Conservation (phyloP, 202 grass and related monocot species). For the Schoenoplectus tabernaemontani region DNA sequence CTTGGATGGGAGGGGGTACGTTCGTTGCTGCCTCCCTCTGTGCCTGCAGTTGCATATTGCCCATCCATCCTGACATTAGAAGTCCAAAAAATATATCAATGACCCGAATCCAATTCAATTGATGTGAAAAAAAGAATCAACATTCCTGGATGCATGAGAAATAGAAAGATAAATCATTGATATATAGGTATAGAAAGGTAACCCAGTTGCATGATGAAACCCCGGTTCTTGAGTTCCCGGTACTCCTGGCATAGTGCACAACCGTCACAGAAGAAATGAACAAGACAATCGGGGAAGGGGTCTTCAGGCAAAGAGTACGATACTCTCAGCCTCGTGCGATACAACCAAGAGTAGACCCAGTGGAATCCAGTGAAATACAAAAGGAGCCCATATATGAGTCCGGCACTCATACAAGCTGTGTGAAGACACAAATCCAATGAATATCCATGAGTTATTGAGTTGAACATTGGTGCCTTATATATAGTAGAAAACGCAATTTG, state of each 20-base stretch:
- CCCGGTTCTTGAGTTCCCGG: conserved; percentile 46
- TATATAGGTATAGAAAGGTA: neutral
- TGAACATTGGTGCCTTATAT: neutral
- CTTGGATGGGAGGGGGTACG: neutral
- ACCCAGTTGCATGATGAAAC: conserved; percentile 59
- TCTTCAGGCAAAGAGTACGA: conserved; percentile 35
- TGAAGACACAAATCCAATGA: conserved; percentile 7
- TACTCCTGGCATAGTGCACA: conserved; percentile 66
- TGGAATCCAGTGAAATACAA: neutral
- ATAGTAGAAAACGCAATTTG: neutral
- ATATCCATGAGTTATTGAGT: neutral
- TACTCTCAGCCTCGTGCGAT: conserved; percentile 39
- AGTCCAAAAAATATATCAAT: neutral
- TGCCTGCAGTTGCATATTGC: conserved; percentile 9
- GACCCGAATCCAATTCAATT: neutral
- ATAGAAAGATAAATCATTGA: neutral
- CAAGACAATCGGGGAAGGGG: conserved; percentile 45
- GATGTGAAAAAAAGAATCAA: too few species aligned
- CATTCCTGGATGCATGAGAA: neutral
- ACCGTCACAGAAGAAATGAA: conserved; percentile 38
- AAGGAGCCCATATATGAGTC: conserved; percentile 10
- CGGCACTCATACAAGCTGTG: conserved; percentile 26
- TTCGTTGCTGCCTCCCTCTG: neutral
- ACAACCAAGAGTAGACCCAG: conserved; percentile 44
- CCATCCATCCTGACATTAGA: conserved; percentile 6